Base-by-base conservation (phyloP, 805 yeast genomes). In the Kuraishia cidri region DNA sequence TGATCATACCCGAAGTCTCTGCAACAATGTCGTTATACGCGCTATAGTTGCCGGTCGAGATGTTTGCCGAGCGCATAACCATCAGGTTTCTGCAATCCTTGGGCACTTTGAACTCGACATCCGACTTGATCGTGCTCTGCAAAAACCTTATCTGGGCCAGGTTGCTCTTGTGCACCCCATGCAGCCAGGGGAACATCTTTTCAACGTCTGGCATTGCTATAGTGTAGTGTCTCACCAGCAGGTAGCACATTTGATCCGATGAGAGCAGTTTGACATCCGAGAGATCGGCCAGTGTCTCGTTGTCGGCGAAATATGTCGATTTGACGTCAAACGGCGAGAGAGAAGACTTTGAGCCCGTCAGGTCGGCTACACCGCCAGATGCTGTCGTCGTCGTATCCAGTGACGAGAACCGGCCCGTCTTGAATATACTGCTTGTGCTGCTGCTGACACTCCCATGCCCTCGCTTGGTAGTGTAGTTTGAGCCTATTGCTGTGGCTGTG, bases 101-200 rank as follows among this genome's bases (percentile, higher is more conserved):
- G 11, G 60, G 58, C 2, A 46, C 42, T 8, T 39, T 22, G 12
- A 29, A 29, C n/a, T n/a, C n/a, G n/a, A n/a, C n/a, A n/a, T n/a
- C 10, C 15, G 41, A 32, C 42, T 38, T 35, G 38, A 44, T 17
- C 46, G 27, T 4, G 47, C 32, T 17, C 41, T 11, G 16, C 22
- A 56, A 44, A 54, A 74, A 60, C 52, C 66, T 58, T 28, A 67
- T 55, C 45, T 75, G 81, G 16, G 78, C 71, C 26, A 65, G 58
- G 45, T 75, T 74, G 23, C 65, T 62, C 10, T 62, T 64, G 39
- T 79, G 75, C 28, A 82, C 61, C 1, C 94, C 92, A 51, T 88
- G 95, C 17, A 85, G 62, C 96, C 96, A 87, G 1, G 97, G 97
- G 45, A 87, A 88, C 67, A 88, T 72, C 8, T 48, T 47, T 16